phyloP scores from a whole-genome alignment of 1,284 basidiomycete genomes.

The Psilocybe mexicana region DNA sequence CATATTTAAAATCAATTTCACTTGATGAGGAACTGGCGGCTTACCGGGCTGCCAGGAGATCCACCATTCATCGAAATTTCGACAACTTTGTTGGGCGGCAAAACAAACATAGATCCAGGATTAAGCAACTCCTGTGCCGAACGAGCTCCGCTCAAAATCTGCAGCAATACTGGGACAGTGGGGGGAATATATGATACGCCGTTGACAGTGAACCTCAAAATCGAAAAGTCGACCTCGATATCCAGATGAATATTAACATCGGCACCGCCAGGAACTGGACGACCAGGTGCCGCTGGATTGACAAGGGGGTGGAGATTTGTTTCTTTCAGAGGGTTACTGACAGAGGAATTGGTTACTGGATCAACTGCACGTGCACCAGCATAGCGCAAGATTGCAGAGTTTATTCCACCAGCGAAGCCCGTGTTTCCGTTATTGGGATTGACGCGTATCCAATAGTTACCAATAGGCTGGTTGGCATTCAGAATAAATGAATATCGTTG shows the following conservation, averaged over 20 bases:
- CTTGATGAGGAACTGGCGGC: constrained; percentile 6
- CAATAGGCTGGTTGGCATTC: constrained; percentile 39
- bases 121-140: constrained; percentile 44
- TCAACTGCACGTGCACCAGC: constrained; percentile 35
- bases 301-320: constrained; percentile 27
- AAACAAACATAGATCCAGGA: constrained; percentile 40
- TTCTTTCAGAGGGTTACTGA: not conserved
- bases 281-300: constrained; percentile 1
- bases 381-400: constrained; percentile 40
- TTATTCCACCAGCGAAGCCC: constrained; percentile 21
- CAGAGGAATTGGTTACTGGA: constrained; percentile 26
- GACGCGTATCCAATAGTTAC: constrained; percentile 44
- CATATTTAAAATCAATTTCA: not conserved
- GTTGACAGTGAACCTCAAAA: constrained; percentile 35
- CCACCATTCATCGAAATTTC: constrained; percentile 43
- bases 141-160: constrained; percentile 46
- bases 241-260: constrained; percentile 5
- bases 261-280: not conserved
- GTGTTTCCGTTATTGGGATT: constrained; percentile 23
- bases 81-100: constrained; percentile 46
- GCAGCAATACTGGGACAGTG: constrained; percentile 45
- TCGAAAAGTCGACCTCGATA: not conserved
- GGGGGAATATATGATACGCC: constrained; percentile 37
- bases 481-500: constrained; percentile 41
- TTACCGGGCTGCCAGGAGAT: constrained; percentile 26